phyloP scores from a whole-genome alignment of 192 early-diverging fungal species.

The Coemansia sp. region DNA sequence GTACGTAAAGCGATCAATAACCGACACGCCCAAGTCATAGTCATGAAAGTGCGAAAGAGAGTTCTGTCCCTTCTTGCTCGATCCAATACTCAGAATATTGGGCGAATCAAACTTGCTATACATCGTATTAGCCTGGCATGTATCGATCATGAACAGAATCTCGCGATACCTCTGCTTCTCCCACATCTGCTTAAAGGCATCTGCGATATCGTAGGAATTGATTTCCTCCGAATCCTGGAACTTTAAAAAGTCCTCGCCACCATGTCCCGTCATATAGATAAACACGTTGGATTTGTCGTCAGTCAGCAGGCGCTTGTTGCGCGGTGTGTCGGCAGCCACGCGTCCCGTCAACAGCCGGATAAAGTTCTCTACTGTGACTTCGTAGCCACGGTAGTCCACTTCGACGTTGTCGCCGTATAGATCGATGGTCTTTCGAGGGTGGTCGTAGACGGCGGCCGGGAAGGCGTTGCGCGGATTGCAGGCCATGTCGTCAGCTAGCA shows the following conservation, averaged over 20 bases:
- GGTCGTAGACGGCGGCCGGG: slow-evolving; percentile 93
- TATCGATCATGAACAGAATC: slow-evolving; percentile 98
- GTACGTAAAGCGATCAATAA: slow-evolving; percentile 98
- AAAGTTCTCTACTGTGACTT: slow-evolving; percentile 98
- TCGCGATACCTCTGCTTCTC: slow-evolving; percentile 97
- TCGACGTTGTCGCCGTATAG: slow-evolving; percentile 97
- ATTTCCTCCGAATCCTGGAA: slow-evolving; percentile 99
- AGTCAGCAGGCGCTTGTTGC: slow-evolving; percentile 91
- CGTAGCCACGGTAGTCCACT: slow-evolving; percentile 99
- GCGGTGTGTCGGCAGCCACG: slow-evolving; percentile 81
- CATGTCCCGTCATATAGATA: slow-evolving; percentile 99
- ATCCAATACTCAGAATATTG: slow-evolving; percentile 91
- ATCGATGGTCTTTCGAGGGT: slow-evolving; percentile 78
- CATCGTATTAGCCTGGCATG: slow-evolving; percentile 98
- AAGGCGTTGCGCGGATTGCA: slow-evolving; percentile 95
- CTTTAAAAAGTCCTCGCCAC: slow-evolving; percentile 98
- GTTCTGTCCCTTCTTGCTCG: slow-evolving; percentile 81
- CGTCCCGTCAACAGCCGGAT: slow-evolving; percentile 91
- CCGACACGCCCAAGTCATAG: slow-evolving; percentile 92
- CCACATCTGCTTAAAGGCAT: slow-evolving; percentile 97
- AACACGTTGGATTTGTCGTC: slow-evolving; percentile 96
- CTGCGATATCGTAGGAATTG: slow-evolving; percentile 91
- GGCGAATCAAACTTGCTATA: slow-evolving; percentile 91
- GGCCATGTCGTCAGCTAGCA: slow-evolving; percentile 98
- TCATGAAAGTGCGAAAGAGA: slow-evolving; percentile 85